Evolutionary conservation across 768 basidiomycete species (phyloP), one percentile per base, ranked within the genome.

Genomic region (Suillus discolor): DNA sequence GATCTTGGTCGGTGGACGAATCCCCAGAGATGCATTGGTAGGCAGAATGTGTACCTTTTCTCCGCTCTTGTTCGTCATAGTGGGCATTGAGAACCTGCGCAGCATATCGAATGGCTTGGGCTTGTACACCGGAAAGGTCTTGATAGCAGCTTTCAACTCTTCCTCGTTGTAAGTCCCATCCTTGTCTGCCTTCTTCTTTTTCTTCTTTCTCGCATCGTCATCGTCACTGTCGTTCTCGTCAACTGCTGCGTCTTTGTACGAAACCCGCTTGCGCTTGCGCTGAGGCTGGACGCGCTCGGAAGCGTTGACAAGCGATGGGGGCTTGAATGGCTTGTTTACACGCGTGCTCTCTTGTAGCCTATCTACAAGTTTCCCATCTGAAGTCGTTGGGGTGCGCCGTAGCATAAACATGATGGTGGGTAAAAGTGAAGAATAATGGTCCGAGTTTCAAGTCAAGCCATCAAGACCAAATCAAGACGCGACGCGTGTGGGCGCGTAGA

Each of bases 251-350:
- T 86, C 92, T 71, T 91, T 93, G 82, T 97, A 97, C 0, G 91
- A 93, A 28, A 95, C 88, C 15, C 92, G 88, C 72, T 94, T 96
- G 60, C 95, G 87, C 75, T 97, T 97, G 31, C 95, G 85, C 69
- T 83, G 83, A 0, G 89, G 90, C 69, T 90, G 89, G 7, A 80
- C 77, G 42, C 87, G 86, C 54, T 86, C 84, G 25, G 82, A 70
- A 13, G 79, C 71, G 47, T 71, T 73, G 13, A 81, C 72, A 36
- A 80, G 70, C 1, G 88, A 83, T 5, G 93, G 93, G 1, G 89
- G 80, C 73, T 93, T 94, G 82, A 94, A 95, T 0, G 91, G 93
- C 71, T 89, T 89, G 79, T 88, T 89, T 36, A 94, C 78, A 57
- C 91, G 87, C 18, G 78, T 81, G 70, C 89, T 92, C 73, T 92